Evolutionary conservation across 345 rosid genomes (phyloP), one percentile per base, ranked within the genome.

Genomic region (Euclidium syriacum): DNA sequence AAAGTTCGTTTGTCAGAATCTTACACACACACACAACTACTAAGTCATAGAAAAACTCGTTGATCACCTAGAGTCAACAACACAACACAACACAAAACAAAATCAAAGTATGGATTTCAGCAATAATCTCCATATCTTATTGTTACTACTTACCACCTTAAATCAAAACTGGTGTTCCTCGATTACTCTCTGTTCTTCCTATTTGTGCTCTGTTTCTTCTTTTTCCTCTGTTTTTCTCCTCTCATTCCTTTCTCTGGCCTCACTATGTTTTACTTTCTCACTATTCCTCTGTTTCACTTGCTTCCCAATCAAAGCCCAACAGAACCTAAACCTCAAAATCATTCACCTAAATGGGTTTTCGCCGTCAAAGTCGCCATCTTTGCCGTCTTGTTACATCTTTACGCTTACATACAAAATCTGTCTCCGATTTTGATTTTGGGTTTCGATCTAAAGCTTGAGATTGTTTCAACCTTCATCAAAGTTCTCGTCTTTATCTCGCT

Each of bases 371-470:
- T 52, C 0, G 4, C 56, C 8, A 48, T 78, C 16, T 22, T 81
- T 5, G 59, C 38, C 19, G 0, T 68, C 1, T 4, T 78, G 1
- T 40, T 77, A 3, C 50, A 43, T n/a, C 35, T 52, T 2, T 77
- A 72, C 22, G 16, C 20, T 3, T 77, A 84, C 39, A 71, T 25
- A 27, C 52, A 64, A 0, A 10, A 32, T 6, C 9, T 81, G 20
- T 73, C 73, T 19, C 62, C 58, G 10, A 25, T 56, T 40, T 15
- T 70, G 3, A 11, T 78, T 16, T 33, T 68, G 4, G 41, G 71
- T 17, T 0, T 55, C 3, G 79, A 78, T 20, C 30, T 81, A 1
- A 77, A 75, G 27, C 11, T 77, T 1, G 90, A 81, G 38, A 55
- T 79, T 10, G 1, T 41, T 1, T 19, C 78, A 11, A 77, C 75